phyloP scores from a whole-genome alignment of 2,329 filamentous ascomycete genomes.

The Aspergillus sp. region DNA sequence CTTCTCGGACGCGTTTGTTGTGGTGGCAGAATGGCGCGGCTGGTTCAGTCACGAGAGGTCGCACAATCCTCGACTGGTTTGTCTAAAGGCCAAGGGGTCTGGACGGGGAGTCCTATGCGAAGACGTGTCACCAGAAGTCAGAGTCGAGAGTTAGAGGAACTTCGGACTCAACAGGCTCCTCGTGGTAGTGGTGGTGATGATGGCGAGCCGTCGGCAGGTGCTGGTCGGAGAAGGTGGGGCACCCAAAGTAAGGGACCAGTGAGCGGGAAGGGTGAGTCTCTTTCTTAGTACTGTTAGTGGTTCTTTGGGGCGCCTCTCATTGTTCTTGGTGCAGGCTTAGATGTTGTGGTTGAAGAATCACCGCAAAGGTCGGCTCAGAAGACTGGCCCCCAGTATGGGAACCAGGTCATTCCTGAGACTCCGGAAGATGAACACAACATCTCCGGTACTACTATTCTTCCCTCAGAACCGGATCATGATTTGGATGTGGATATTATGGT shows the following conservation, averaged over 20 bases:
- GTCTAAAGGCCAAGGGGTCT: neutral
- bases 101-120: constrained; percentile 11
- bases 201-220: constrained; percentile 2
- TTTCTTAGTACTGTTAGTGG: neutral
- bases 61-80: neutral
- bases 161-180: neutral
- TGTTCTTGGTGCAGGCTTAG: constrained; percentile 15
- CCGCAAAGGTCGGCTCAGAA: constrained; percentile 14
- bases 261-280: constrained; percentile 7
- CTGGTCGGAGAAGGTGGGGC: neutral
- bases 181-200: neutral
- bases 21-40: neutral
- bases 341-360: constrained; percentile 24
- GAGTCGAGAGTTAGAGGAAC: constrained; percentile 36
- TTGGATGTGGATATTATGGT: constrained; percentile 40
- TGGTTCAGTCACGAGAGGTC: neutral
- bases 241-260: constrained; percentile 10
- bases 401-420: constrained; percentile 24
- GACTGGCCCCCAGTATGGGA: constrained; percentile 9
- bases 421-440: constrained; percentile 35
- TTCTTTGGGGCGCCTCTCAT: neutral
- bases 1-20: neutral
- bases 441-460: constrained; percentile 37
- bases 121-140: constrained; percentile 40
- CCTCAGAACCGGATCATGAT: constrained; percentile 31